A percentile compares a stretch with the other conserved stretches of the same genome.
phyloP scores from a whole-genome alignment of 306 rosid genomes.

The Lablab purpureus region DNA sequence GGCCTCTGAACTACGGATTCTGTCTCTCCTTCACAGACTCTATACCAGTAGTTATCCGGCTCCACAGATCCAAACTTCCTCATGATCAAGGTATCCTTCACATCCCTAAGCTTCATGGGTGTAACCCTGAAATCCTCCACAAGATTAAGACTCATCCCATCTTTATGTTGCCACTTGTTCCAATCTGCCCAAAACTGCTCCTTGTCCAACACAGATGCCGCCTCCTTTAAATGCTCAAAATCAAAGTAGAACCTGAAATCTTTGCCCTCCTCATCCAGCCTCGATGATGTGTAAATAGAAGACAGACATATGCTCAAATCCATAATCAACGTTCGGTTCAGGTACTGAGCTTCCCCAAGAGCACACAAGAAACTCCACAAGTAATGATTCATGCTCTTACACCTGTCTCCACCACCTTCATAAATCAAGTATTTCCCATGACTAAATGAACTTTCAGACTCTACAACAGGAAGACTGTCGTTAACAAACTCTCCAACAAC shows the following conservation, averaged over 20 bases:
- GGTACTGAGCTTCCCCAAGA: slow-evolving; percentile 97
- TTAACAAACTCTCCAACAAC: slow-evolving; percentile 89
- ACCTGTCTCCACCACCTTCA: slow-evolving; percentile 85
- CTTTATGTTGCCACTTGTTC: slow-evolving; percentile 83
- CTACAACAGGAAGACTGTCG: slow-evolving; percentile 83
- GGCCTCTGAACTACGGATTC: slow-evolving; percentile 90
- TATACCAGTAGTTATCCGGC: slow-evolving; percentile 96
- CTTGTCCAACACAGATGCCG: slow-evolving; percentile 88
- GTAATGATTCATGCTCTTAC: slow-evolving; percentile 97
- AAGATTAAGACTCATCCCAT: slow-evolving; percentile 69
- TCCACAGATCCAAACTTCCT: slow-evolving; percentile 91
- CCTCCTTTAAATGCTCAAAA: slow-evolving; percentile 93
- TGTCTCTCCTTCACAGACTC: slow-evolving; percentile 98
- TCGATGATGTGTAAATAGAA: slow-evolving; percentile 77
- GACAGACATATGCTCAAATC: slow-evolving; percentile 93
- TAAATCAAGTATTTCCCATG: slow-evolving; percentile 81
- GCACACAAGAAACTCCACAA: slow-evolving; percentile 99
- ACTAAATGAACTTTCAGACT: slow-evolving; percentile 83
- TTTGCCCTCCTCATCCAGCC: slow-evolving; percentile 91
- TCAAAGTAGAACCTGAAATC: slow-evolving; percentile 97
- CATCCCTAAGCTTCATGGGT: slow-evolving; percentile 80
- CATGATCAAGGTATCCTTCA: slow-evolving; percentile 81
- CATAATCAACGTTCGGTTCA: slow-evolving; percentile 95
- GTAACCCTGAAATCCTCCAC: slow-evolving; percentile 87
- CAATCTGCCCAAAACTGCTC: slow-evolving; percentile 94